Conservation (phyloP, 495 filamentous ascomycete genomes). For the Friedmanniomyces endolithicus region DNA sequence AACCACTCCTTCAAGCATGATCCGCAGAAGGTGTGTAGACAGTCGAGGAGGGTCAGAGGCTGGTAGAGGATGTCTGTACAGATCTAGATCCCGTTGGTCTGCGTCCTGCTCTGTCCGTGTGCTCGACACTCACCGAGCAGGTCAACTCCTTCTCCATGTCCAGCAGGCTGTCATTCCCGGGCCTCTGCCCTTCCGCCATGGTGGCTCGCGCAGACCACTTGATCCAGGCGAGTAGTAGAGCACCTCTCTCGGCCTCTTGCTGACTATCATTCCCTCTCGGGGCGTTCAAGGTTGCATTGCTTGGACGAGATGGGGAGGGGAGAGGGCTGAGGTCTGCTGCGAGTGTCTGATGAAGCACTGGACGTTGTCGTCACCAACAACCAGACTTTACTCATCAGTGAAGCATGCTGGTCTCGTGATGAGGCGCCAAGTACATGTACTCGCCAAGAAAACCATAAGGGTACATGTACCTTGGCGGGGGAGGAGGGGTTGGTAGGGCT, state of each 20-base stretch:
- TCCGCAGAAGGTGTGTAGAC: constrained; percentile 93
- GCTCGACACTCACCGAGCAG: constrained; percentile 59
- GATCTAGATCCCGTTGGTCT: constrained; percentile 45
- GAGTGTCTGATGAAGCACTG: not conserved
- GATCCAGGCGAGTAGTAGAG: too few relatives aligned
- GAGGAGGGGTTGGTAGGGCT: too few relatives aligned
- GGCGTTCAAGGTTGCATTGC: too few relatives aligned
- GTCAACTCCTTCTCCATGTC: constrained; percentile 72
- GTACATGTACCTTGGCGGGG: too few relatives aligned
- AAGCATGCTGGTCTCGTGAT: too few relatives aligned
- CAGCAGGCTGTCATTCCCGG: constrained; percentile 2
- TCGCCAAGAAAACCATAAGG: too few relatives aligned
- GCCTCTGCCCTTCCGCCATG: constrained; percentile 1
- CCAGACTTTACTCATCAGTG: too few relatives aligned
- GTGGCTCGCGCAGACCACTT: not conserved
- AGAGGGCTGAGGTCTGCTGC: not conserved
- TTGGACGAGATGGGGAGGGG: not conserved
- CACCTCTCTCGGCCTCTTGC: too few relatives aligned
- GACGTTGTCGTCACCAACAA: too few relatives aligned
- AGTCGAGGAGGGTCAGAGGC: constrained; percentile 90
- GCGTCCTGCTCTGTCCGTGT: constrained; percentile 5
- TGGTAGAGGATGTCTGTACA: constrained; percentile 94
- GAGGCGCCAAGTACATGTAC: too few relatives aligned
- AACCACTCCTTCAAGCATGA: constrained; percentile 95
- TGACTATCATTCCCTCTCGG: not conserved